Evolutionary conservation across 768 basidiomycete species (phyloP), one percentile per base, ranked within the genome.

Genomic region (Suillus subalutaceus): DNA sequence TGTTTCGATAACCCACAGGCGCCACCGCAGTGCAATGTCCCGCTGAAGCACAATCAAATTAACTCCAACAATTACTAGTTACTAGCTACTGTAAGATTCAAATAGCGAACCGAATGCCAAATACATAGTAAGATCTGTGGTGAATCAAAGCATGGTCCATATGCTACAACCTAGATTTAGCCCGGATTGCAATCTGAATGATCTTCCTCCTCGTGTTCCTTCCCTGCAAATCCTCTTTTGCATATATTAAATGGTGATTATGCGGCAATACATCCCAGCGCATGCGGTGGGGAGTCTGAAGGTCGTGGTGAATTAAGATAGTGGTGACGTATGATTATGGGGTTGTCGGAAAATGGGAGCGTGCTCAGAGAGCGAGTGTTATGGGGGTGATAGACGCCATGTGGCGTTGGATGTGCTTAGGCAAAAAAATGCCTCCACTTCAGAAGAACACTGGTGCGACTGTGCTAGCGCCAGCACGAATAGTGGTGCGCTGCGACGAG

Each of bases 361-460:
- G 35, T 2, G 58, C 57, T 58, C 57, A 0, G n/a, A 41, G 26
- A 60, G 40, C 23, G 40, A 41, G 6, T 1, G 23, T 1, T 37
- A 18, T 18, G 53, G 9, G 4, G 35, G 6, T 23, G 37, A 15
- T 53, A 55, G 6, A 12, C 18, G 18, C 53, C 53, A 35, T 60
- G 59, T 30, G 32, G 59, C 41, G 26, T 13, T 5, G 10, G 18
- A 26, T 26, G 46, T 4, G 10, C n/a, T 37, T 6, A 56, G 55
- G 35, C 55, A 56, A 32, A 18, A n/a, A 52, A 23, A 32, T 35
- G 56, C 32, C 32, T 8, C 26, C 30, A 52, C 12, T 35, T 81
- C 75, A 90, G 79, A 90, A 90, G 79, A 90, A 88, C 43, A 86
- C 83, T 58, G 88, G 81, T 53, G 83, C 87, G 37, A 79, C 82